A percentile compares a stretch with the other conserved stretches of the same genome.
Evolutionary conservation across 2,329 filamentous ascomycete genomes (phyloP).

Genomic region (Chaetomium sp.): DNA sequence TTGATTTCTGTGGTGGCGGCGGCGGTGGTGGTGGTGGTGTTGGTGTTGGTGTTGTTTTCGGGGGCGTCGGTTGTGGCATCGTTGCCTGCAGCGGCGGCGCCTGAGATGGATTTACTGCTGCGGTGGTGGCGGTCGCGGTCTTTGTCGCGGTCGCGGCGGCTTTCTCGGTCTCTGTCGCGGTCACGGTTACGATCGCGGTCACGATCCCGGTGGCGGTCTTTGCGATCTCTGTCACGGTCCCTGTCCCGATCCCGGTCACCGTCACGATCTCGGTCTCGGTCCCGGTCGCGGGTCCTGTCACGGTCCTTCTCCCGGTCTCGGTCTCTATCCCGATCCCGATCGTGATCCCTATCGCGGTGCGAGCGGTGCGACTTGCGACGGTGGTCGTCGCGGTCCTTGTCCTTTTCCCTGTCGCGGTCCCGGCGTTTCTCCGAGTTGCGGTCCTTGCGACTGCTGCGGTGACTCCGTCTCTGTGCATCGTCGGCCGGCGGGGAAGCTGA

Average conservation of each 20-base stretch:
- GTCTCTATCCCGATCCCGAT: constrained; percentile 41
- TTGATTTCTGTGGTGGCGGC: constrained; percentile 38
- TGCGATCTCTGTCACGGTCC: constrained; percentile 43
- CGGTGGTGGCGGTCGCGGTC: constrained; percentile 44
- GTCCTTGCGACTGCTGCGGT: constrained; percentile 57
- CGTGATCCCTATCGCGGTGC: constrained; percentile 44
- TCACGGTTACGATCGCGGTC: constrained; percentile 24
- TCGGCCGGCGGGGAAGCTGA: constrained; percentile 59
- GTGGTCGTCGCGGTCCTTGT: constrained; percentile 46
- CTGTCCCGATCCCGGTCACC: constrained; percentile 46
- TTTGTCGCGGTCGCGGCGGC: constrained; percentile 34
- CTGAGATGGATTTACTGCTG: constrained; percentile 39
- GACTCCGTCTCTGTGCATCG: constrained; percentile 57
- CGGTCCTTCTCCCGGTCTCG: constrained; percentile 47
- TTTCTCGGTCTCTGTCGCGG: constrained; percentile 31
- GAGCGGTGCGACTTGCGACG: constrained; percentile 38
- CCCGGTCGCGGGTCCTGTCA: constrained; percentile 42
- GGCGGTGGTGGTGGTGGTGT: neutral
- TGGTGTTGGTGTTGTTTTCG: constrained; percentile 31
- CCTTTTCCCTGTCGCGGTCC: constrained; percentile 47
- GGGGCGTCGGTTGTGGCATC: neutral
- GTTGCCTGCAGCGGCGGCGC: constrained; percentile 23
- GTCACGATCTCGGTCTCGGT: constrained; percentile 38
- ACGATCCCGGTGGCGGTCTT: constrained; percentile 22
- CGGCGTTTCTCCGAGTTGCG: constrained; percentile 47